phyloP scores from a whole-genome alignment of 495 filamentous ascomycete genomes.

The Collariella sp. region DNA sequence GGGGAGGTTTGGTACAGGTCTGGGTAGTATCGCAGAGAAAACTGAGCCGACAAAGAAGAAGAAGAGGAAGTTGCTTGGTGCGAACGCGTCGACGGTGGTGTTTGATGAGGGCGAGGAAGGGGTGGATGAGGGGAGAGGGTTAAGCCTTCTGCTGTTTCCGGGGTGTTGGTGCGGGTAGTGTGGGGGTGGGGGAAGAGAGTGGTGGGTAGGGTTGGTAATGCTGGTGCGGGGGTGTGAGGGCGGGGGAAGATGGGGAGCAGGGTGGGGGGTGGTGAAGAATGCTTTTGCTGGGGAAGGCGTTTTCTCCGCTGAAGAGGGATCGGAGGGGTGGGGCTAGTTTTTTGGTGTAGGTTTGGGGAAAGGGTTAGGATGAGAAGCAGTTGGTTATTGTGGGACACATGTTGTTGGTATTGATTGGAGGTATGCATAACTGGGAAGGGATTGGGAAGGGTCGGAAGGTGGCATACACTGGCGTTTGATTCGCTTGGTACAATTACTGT shows the following conservation, averaged over 20 bases:
- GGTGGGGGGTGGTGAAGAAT: constrained; percentile 29
- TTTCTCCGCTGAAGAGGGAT: constrained; percentile 79
- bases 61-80: constrained; percentile 62
- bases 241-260: constrained; percentile 5
- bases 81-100: constrained; percentile 48
- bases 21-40: constrained; percentile 9
- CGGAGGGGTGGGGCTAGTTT: constrained; percentile 51
- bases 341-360: constrained; percentile 34
- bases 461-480: constrained; percentile 3
- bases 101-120: constrained; percentile 72
- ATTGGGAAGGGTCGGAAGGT: neutral
- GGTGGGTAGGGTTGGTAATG: constrained; percentile 18
- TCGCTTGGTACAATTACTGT: neutral
- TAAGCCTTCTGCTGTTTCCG: constrained; percentile 1
- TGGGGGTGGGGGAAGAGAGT: constrained; percentile 33
- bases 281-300: constrained; percentile 42
- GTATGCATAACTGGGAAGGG: constrained; percentile 3
- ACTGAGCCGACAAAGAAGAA: constrained; percentile 53
- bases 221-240: constrained; percentile 16
- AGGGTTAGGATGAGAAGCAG: too few species aligned
- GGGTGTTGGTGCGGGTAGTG: neutral
- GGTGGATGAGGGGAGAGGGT: constrained; percentile 43
- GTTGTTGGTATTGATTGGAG: neutral
- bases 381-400: neutral
- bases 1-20: too few species aligned